Evolutionary conservation across 2,329 filamentous ascomycete genomes (phyloP).

Genomic region (Pseudohalonectria lignicola): DNA sequence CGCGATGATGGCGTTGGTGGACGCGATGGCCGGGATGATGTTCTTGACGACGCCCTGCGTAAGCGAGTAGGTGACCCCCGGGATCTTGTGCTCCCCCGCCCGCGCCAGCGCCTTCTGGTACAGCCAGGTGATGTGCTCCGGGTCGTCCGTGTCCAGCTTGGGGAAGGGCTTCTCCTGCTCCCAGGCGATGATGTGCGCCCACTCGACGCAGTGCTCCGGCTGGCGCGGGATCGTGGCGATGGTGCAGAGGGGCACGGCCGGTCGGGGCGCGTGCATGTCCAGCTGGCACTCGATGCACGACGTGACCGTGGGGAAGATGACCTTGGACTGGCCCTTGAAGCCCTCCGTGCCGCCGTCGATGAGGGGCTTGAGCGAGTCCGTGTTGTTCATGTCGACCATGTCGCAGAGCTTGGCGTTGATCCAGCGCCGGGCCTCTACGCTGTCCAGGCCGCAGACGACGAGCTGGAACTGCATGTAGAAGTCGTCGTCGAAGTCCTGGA

Average conservation of each 20-base stretch:
- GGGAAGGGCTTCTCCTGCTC: slow-evolving; percentile 76
- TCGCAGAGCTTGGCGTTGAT: slow-evolving; percentile 90
- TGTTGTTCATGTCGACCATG: slow-evolving; percentile 75
- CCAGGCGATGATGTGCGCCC: slow-evolving; percentile 98
- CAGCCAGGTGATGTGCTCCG: slow-evolving; percentile 95
- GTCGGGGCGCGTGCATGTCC: slow-evolving; percentile 95
- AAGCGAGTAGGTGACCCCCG: slow-evolving; percentile 86
- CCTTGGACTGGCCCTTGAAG: slow-evolving; percentile 93
- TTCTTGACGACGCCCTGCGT: slow-evolving; percentile 98
- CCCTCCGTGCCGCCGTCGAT: slow-evolving; percentile 96
- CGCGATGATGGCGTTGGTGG: slow-evolving; percentile 93
- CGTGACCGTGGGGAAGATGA: slow-evolving; percentile 83
- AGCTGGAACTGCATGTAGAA: slow-evolving; percentile 98
- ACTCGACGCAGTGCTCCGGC: slow-evolving; percentile 96
- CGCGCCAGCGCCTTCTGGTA: slow-evolving; percentile 75
- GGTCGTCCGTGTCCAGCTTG: slow-evolving; percentile 85
- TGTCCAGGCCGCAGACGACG: slow-evolving; percentile 89
- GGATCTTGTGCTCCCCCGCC: slow-evolving; percentile 79
- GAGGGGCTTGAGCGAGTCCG: slow-evolving; percentile 81
- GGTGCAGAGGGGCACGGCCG: slow-evolving; percentile 93
- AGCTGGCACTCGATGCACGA: slow-evolving; percentile 98
- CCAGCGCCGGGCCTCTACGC: slow-evolving; percentile 95
- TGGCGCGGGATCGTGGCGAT: slow-evolving; percentile 93
- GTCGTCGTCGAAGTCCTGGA: slow-evolving; percentile 91
- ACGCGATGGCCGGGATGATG: slow-evolving; percentile 96